phyloP scores from a whole-genome alignment of 1,284 basidiomycete species.

The Apiotrichum gracile region DNA sequence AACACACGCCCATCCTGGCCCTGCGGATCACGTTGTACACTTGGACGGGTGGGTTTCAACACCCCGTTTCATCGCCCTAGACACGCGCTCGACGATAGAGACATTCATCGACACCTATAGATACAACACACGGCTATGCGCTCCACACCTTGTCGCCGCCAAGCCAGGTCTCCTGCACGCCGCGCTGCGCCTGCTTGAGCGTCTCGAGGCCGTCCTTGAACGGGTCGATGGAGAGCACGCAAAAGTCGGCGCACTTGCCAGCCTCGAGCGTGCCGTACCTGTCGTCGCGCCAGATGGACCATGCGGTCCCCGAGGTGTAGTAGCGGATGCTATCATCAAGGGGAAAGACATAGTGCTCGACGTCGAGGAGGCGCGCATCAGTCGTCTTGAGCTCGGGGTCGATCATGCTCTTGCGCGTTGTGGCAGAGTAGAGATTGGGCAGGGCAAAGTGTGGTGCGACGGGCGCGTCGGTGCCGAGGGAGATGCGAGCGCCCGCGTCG shows the following conservation, averaged over 20 bases:
- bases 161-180: slow-evolving; percentile 26
- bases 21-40: no score
- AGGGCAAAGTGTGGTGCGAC: slow-evolving; percentile 24
- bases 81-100: no score
- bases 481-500: slow-evolving; percentile 17
- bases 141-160: slow-evolving; percentile 16
- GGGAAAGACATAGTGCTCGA: slow-evolving; percentile 11
- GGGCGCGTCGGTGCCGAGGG: slow-evolving; percentile 30
- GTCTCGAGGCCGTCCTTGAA: slow-evolving; percentile 24
- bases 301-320: slow-evolving; percentile 22
- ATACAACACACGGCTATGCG: neutral
- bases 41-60: no score
- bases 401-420: slow-evolving; percentile 22
- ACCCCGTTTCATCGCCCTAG: no score
- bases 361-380: slow-evolving; percentile 6
- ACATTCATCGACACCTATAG: no score
- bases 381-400: slow-evolving; percentile 12
- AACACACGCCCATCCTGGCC: no score
- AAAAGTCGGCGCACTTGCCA: slow-evolving; percentile 30
- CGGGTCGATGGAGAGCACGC: slow-evolving; percentile 25
- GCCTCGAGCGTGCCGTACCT: slow-evolving; percentile 16
- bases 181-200: slow-evolving; percentile 23
- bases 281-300: slow-evolving; percentile 13
- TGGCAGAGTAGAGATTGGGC: slow-evolving; percentile 28
- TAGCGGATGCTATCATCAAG: slow-evolving; percentile 18